phyloP scores from a whole-genome alignment of 768 basidiomycete genomes.

The Lactarius quietus region DNA sequence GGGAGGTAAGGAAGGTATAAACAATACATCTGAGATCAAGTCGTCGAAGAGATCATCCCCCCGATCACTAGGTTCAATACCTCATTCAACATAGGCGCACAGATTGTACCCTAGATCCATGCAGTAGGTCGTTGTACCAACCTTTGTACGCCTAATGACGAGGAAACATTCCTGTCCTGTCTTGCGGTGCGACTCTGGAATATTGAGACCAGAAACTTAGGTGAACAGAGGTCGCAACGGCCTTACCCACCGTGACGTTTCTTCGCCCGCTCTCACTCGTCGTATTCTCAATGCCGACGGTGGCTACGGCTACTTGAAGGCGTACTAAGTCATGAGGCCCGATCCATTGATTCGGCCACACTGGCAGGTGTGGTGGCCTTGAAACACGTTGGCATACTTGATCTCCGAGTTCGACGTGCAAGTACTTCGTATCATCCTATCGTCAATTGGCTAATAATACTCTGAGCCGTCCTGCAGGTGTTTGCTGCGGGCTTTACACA shows the following conservation, averaged over 20 bases:
- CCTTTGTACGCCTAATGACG: not conserved
- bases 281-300: not conserved
- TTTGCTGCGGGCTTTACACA: not conserved
- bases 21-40: not conserved
- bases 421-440: not conserved
- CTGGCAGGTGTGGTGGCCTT: not conserved
- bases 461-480: not conserved
- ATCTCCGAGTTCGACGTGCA: not conserved
- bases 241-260: not conserved
- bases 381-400: not conserved
- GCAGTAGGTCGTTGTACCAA: not conserved
- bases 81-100: not conserved
- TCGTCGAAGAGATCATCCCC: not conserved
- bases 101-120: not conserved
- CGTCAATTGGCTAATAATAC: not conserved
- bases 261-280: not conserved
- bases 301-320: not conserved
- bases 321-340: not conserved
- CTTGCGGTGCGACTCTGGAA: not conserved
- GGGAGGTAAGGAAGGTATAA: not conserved
- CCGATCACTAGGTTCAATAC: not conserved
- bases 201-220: not conserved
- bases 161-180: not conserved
- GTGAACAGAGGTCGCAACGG: not conserved
- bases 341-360: not conserved